Base-by-base conservation (phyloP, 441 rosid genomes). In the Macaranga tanarius region DNA sequence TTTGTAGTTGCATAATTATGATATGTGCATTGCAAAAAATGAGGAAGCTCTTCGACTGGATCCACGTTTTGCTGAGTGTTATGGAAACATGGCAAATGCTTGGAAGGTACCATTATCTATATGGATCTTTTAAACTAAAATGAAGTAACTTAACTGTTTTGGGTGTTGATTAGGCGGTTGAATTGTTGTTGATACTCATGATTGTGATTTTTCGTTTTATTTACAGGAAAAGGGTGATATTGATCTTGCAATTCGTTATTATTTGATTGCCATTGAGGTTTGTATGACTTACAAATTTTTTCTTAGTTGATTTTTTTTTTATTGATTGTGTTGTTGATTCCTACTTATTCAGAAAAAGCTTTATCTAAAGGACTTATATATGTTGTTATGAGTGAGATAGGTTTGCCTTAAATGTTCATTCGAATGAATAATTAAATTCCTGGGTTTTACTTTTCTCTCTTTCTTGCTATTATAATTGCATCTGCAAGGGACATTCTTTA, bases 41-140 rank as follows among this genome's bases (percentile, higher is more conserved):
- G 96, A 96, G 81, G 99, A 96, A 84, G 99, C 99, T 57, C 96
- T 96, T 80, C 86, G 84, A 64, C 81, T 96, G 61, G 95, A 93
- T 60, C 97, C 98, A 61, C 97, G 79, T 68, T 93, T 96, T 82
- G 98, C 99, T 19, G 99, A 96, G 87, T 96, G 99, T 81, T 93
- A 92, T 79, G 99, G 98, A 44, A 93, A 93, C 84, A 92, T 92
- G 97, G 99, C 99, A 71, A 96, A 96, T 78, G 98, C 99, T 17
- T 92, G 97, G 97, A 96, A 93, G 98, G 98, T 93, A 82, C 20
- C 26, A 7, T 22, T 17, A 72, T 42, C 71, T 31, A 47, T 71
- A 58, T 54, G 31, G 57, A 72, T 62, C 23, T 56, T 76, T 70
- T 70, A 12, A 62, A 42, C 40, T 38, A 42, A n/a, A 28, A 48